Evolutionary conservation across 2,329 filamentous ascomycete genomes (phyloP), one percentile per base, ranked within the genome.

Genomic region (Fusarium tupiense): DNA sequence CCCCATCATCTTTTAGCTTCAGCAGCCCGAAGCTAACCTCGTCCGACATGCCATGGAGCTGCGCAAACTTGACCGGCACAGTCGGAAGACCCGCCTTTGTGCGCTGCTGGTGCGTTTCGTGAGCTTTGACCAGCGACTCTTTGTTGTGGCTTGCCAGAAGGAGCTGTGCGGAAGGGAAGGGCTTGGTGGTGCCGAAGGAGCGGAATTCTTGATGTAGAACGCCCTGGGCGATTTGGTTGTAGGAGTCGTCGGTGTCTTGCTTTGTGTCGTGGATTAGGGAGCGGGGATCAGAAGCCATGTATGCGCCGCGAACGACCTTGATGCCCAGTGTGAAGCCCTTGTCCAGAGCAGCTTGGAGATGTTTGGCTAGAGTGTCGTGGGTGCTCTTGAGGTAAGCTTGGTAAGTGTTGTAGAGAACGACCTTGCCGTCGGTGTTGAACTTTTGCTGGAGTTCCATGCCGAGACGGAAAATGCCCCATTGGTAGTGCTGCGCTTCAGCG

Each of bases 41-140:
- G 64, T 90, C 88, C 7, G 88, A 86, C 88, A 90, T 90, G 33
- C 88, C 88, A 58, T 88, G 85, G 1, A 90, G 82, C 79, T 90
- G 88, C 7, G 86, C 88, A 69, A 87, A 90, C 44, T 76, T 82
- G 10, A 89, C 81, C 2, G 78, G 72, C 4, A 82, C 80, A 8
- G 82, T 83, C 6, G 80, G 80, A 9, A 82, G 74, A 14, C 75
- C 71, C 20, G 70, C 68, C 24, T 82, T 81, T 0, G 85, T 81
- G 5, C 86, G 83, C 10, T 83, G 17, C 72, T 84, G 77, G 71
- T 87, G 86, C 8, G 86, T 84, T 46, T 83, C 81, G 38, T 83
- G 74, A 14, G 89, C 85, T 2, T 85, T 84, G 37, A 82, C 79
- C 7, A 84, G 81, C 37, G 81, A 83, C 7, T 79, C 76, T 38